Base-by-base conservation (phyloP, 164 flowering plant species). In the Macadamia integrifolia region DNA sequence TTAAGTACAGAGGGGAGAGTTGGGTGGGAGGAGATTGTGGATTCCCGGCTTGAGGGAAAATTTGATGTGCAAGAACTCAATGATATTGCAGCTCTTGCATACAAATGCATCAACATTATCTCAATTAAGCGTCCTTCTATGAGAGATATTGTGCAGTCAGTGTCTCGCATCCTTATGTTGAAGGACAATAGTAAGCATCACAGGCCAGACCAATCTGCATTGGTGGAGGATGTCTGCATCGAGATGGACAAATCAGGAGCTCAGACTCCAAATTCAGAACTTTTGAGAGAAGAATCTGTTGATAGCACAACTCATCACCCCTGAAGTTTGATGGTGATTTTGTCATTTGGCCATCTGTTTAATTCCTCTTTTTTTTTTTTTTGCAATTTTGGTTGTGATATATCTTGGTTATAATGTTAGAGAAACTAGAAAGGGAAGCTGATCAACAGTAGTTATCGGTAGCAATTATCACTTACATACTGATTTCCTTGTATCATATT, bases 1-100 rank as follows among this genome's bases (percentile, higher is more conserved):
- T 82, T 94, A 86, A 81, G 73, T 64, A 62, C 83, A 0, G 99
- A 85, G 17, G 97, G 92, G 12, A 87, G 78, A 76, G 85, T 72
- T 60, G 97, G 92, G 48, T 94, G 99, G 99, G 99, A 94, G 62
- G 99, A 94, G 80, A 85, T 94, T 59, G 88, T 75, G 3, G 99
- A 92, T 73, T 80, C 92, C 50, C 81, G 86, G 58, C 84, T 94
- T 1, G 90, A 84, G 13, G 90, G 96, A 62, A 83, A 79, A 60
- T 86, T 85, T 58, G 84, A 88, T 42, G 53, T 76, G 35, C 75
- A 79, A 82, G 94, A 95, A 74, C 85, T 92, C n/a, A 86, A 88
- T 58, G 90, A 84, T 15, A 76, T 88, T 48, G 92, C 98, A 31
- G 75, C 80, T 69, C 86, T 92, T 71, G 98, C 92, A 57, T 85